These are phyloP conservation scores for Peronospora tabacina DNA, from an alignment of 352 stramenopile genomes.

Conservation along the genomic window DNA sequence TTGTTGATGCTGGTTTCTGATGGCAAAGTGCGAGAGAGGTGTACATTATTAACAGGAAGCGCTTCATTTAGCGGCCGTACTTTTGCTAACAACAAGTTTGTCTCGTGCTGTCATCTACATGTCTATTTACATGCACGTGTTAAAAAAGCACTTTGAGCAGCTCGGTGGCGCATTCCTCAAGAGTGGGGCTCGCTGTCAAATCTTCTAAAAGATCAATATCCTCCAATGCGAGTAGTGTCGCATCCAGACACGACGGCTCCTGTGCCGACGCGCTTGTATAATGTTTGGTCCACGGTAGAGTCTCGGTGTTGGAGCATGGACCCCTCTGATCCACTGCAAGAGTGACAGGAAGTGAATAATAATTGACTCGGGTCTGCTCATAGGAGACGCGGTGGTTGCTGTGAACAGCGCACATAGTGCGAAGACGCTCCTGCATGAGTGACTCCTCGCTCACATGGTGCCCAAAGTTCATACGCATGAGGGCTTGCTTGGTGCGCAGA, in stretches of 20 bases:
- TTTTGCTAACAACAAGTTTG: neutral
- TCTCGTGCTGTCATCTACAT: neutral
- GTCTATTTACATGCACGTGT: slow-evolving; percentile 7
- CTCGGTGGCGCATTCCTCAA: slow-evolving; percentile 54
- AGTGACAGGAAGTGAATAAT: neutral
- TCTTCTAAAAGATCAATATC: slow-evolving; percentile 25
- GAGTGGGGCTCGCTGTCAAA: slow-evolving; percentile 29
- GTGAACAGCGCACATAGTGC: slow-evolving; percentile 20
- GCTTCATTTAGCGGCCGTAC: neutral
- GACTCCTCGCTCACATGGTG: slow-evolving; percentile 60
- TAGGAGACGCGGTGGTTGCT: slow-evolving; percentile 3
- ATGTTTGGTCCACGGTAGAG: slow-evolving; percentile 1
- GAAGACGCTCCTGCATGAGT: slow-evolving; percentile 51
- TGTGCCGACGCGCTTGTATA: slow-evolving; percentile 4
- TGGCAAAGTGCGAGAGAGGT: neutral
- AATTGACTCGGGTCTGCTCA: slow-evolving; percentile 8
- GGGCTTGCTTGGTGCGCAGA: slow-evolving; percentile 57
- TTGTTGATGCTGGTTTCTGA: neutral
- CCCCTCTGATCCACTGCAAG: neutral
- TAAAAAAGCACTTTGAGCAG: slow-evolving; percentile 56
- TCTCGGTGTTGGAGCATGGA: neutral
- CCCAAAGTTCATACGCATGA: slow-evolving; percentile 64
- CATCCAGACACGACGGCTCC: slow-evolving; percentile 14
- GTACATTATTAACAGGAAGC: neutral
- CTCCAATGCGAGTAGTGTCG: slow-evolving; percentile 4